Evolutionary conservation across 441 rosid species (phyloP).

Genomic region (Erodium moschatum): DNA sequence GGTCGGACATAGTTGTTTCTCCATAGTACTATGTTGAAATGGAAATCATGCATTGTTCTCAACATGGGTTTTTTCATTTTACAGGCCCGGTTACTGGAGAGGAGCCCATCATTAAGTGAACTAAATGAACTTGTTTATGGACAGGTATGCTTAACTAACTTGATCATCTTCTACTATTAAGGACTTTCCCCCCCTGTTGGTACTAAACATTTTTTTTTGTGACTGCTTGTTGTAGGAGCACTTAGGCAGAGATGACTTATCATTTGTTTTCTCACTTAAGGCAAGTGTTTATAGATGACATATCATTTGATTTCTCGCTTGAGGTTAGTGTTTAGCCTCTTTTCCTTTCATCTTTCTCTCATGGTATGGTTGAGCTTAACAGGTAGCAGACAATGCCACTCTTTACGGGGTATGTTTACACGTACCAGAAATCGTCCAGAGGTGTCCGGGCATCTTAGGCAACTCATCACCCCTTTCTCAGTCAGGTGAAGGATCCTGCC

Average conservation of each 20-base stretch:
- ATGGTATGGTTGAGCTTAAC: constrained; percentile 20
- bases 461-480: constrained; percentile 42
- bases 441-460: constrained; percentile 73
- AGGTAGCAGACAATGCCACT: constrained; percentile 89
- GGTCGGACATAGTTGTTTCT: constrained; percentile 36
- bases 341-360: too few relatives aligned
- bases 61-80: constrained; percentile 11
- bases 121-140: constrained; percentile 89
- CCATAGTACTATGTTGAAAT: neutral
- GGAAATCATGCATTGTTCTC: neutral
- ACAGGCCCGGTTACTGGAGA: constrained; percentile 76
- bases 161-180: too few relatives aligned
- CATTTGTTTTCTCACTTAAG: constrained; percentile 86
- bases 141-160: constrained; percentile 43
- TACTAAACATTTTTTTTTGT: neutral
- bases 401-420: constrained; percentile 91
- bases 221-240: constrained; percentile 46
- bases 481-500: constrained; percentile 53
- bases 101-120: constrained; percentile 90
- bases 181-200: neutral
- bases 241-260: constrained; percentile 73
- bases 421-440: constrained; percentile 81
- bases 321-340: too few relatives aligned
- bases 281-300: constrained; percentile 26
- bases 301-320: too few relatives aligned